Evolutionary conservation across 2,329 filamentous ascomycete genomes (phyloP).

Genomic region (Colletotrichum orchidophilum): DNA sequence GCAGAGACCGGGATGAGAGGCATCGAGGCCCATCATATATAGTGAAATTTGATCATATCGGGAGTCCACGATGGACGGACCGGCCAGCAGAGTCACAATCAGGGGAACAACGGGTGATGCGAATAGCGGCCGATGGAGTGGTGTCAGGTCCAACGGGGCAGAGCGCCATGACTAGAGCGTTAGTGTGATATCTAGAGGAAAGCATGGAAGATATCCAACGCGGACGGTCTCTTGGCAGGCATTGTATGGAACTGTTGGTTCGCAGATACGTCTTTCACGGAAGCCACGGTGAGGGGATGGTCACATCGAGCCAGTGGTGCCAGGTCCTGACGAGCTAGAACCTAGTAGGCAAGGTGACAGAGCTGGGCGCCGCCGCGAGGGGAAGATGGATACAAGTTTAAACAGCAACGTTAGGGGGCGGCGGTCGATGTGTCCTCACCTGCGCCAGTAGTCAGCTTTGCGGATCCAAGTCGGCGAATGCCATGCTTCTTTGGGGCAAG

Average conservation of each 20-base stretch:
- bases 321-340: background rate
- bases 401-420: background rate
- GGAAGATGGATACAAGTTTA: background rate
- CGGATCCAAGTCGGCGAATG: background rate
- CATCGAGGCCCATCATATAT: constrained; percentile 26
- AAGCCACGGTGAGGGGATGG: constrained; percentile 3
- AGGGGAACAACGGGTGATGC: constrained; percentile 4
- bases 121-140: constrained; percentile 12
- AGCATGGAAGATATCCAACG: background rate
- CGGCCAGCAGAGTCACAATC: background rate
- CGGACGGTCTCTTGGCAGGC: background rate
- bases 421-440: background rate
- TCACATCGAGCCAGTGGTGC: background rate
- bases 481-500: constrained; percentile 16
- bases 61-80: constrained; percentile 1
- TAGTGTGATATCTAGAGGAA: constrained; percentile 23
- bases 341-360: background rate
- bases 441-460: constrained; percentile 1
- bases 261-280: background rate
- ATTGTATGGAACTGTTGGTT: background rate
- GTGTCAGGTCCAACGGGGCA: constrained; percentile 22
- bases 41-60: constrained; percentile 15
- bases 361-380: constrained; percentile 11
- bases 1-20: background rate
- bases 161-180: background rate